A percentile compares a stretch with the other conserved stretches of the same genome.
Conservation (phyloP, 2,329 filamentous ascomycete genomes). For the Verticillium tricorpus region DNA sequence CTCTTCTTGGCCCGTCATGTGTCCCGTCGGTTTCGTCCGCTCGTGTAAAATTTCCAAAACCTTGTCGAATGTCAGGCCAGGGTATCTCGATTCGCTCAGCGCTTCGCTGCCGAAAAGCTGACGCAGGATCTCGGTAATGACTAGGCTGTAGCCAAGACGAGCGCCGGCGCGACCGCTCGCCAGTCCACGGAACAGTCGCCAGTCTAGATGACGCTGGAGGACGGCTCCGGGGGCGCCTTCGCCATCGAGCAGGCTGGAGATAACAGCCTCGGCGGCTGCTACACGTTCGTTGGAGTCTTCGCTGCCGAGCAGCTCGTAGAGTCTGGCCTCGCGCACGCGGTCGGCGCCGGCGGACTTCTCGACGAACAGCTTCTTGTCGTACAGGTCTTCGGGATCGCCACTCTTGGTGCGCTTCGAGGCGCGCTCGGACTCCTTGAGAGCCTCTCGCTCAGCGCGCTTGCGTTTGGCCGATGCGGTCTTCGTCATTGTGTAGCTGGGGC, state of each 20-base stretch:
- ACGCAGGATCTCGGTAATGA: constrained; percentile 73
- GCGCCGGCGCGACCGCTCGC: constrained; percentile 88
- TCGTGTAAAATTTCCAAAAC: constrained; percentile 49
- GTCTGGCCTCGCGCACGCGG: constrained; percentile 50
- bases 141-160: constrained; percentile 82
- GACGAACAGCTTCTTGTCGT: constrained; percentile 40
- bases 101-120: constrained; percentile 57
- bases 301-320: constrained; percentile 59
- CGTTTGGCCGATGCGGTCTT: constrained; percentile 14
- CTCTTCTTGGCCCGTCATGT: constrained; percentile 66
- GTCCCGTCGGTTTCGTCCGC: constrained; percentile 50
- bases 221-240: constrained; percentile 47
- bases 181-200: constrained; percentile 77
- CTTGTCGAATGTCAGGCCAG: constrained; percentile 50
- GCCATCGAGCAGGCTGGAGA: constrained; percentile 49
- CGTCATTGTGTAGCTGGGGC: constrained; percentile 6
- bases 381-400: constrained; percentile 21
- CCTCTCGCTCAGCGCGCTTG: constrained; percentile 15
- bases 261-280: constrained; percentile 52
- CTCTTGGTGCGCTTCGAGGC: constrained; percentile 21
- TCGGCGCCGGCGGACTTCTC: constrained; percentile 48
- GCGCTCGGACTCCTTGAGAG: constrained; percentile 10
- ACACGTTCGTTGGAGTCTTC: constrained; percentile 53
- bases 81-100: constrained; percentile 42
- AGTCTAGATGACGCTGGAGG: constrained; percentile 55